These are phyloP conservation scores for Waitea zeae DNA, from an alignment of 1,284 basidiomycete genomes.

Conservation along the genomic window DNA sequence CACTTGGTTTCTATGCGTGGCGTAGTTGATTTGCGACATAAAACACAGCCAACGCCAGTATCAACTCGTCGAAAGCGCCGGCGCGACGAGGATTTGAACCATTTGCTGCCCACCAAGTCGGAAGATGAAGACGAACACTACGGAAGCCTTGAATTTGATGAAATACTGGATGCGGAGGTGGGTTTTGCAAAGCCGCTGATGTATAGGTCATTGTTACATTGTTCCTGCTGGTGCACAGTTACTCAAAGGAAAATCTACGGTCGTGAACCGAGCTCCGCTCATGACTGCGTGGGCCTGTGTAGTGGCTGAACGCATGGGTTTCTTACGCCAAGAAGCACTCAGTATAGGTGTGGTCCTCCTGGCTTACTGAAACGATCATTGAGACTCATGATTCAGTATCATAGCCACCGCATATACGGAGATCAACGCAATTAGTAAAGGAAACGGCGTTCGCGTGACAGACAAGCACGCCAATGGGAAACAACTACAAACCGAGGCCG, in stretches of 20 bases:
- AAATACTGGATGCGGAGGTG: conserved; percentile 49
- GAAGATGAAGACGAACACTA: conserved; percentile 27
- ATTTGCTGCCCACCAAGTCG: conserved; percentile 36
- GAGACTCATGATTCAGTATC: conserved; percentile 5
- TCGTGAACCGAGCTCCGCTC: conserved; percentile 84
- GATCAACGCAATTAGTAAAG: conserved; percentile 76
- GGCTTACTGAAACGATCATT: conserved; percentile 5
- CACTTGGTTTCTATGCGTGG: not conserved
- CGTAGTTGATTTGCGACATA: not conserved
- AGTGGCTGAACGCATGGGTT: conserved; percentile 75
- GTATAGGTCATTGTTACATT: not conserved
- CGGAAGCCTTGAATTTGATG: conserved; percentile 52
- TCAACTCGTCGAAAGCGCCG: conserved; percentile 37
- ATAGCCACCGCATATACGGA: conserved; percentile 84
- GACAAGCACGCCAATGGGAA: conserved; percentile 32
- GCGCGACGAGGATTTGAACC: conserved; percentile 31
- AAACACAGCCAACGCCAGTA: not conserved
- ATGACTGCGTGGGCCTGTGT: conserved; percentile 88
- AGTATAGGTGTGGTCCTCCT: conserved; percentile 52
- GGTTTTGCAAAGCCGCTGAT: too few relatives aligned
- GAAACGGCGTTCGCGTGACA: conserved; percentile 63
- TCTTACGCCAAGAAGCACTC: conserved; percentile 74
- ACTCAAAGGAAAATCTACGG: conserved; percentile 39
- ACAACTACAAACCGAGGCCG: too few relatives aligned
- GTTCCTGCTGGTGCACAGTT: conserved; percentile 20